Evolutionary conservation across 2,329 filamentous ascomycete species (phyloP).

Genomic region (Arthrobotrys sphaeroides): DNA sequence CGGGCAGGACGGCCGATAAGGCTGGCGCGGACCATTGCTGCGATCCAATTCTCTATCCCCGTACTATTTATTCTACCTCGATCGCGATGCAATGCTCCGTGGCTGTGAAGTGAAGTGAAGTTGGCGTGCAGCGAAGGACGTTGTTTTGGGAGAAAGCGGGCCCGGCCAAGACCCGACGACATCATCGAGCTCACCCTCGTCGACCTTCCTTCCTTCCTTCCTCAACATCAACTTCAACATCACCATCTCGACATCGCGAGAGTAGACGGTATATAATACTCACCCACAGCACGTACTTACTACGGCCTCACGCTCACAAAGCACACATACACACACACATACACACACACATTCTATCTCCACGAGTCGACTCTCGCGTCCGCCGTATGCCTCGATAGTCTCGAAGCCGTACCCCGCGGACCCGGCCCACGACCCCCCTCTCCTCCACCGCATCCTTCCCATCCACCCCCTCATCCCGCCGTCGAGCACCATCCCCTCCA

Average conservation of each 20-base stretch:
- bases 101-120: not conserved
- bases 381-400: conserved; percentile 55
- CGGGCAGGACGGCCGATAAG: conserved; percentile 36
- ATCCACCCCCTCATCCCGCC: conserved; percentile 7
- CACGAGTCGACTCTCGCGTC: not conserved
- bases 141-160: not conserved
- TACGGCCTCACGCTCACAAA: conserved; percentile 10
- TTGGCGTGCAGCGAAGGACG: too few species aligned
- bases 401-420: conserved; percentile 54
- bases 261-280: not conserved
- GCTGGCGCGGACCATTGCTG: conserved; percentile 34
- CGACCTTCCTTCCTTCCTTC: not conserved
- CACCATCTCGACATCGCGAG: not conserved
- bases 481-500: not conserved
- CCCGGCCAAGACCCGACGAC: conserved; percentile 43
- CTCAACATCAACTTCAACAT: not conserved
- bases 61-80: not conserved
- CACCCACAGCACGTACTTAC: too few species aligned
- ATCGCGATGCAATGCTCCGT: not conserved
- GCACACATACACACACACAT: not conserved
- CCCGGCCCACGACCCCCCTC: conserved; percentile 26
- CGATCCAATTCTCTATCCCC: not conserved
- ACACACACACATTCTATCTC: not conserved
- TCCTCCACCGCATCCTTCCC: not conserved
- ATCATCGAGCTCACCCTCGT: conserved; percentile 22